Evolutionary conservation across 306 rosid genomes (phyloP).

Genomic region (Pterocarpus macrocarpus): DNA sequence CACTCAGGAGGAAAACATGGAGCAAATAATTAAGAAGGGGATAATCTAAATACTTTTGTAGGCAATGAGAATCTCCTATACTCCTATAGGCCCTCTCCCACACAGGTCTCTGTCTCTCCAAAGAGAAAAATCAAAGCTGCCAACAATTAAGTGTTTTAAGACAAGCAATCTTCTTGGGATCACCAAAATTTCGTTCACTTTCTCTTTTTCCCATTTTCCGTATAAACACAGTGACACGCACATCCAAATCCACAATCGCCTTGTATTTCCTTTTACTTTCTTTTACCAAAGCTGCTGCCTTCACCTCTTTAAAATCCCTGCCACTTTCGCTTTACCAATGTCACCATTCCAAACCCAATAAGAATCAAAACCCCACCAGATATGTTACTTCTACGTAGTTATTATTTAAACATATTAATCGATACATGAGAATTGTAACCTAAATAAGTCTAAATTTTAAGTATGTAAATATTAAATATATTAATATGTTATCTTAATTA

Average conservation of each 20-base stretch:
- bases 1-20: not conserved
- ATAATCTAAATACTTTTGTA: not conserved
- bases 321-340: constrained; percentile 55
- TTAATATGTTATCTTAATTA: too few relatives aligned
- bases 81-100: constrained; percentile 31
- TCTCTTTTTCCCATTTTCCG: constrained; percentile 46
- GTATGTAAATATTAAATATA: too few relatives aligned
- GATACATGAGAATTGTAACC: too few relatives aligned
- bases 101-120: constrained; percentile 32
- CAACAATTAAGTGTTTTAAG: constrained; percentile 43
- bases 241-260: constrained; percentile 47
- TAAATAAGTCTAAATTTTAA: too few relatives aligned
- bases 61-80: constrained; percentile 36
- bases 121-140: constrained; percentile 62
- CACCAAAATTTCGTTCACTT: constrained; percentile 66
- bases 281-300: constrained; percentile 77
- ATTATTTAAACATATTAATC: too few relatives aligned
- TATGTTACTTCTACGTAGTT: too few relatives aligned
- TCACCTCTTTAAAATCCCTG: constrained; percentile 37
- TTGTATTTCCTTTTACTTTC: constrained; percentile 54
- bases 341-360: constrained; percentile 40
- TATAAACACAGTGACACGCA: constrained; percentile 40
- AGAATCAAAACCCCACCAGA: constrained; percentile 20
- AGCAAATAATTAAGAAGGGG: not conserved
- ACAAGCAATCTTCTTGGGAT: constrained; percentile 74